Conservation (phyloP, 495 filamentous ascomycete genomes). For the Penicillium cosmopolitanum region DNA sequence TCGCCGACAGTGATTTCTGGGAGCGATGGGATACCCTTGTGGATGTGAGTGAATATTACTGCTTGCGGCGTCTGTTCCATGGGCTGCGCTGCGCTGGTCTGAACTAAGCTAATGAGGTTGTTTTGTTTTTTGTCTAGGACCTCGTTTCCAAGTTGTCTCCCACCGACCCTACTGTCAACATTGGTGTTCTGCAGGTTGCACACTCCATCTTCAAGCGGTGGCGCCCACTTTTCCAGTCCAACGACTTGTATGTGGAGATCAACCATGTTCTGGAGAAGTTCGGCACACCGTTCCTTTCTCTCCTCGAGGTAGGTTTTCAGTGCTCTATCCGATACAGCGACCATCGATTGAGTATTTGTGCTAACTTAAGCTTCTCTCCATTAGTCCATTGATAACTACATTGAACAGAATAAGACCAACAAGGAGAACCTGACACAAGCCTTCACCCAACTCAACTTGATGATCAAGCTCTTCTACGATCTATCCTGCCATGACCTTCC, state of each 20-base stretch:
- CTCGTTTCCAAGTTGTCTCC: conserved; percentile 83
- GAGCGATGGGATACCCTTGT: conserved; percentile 91
- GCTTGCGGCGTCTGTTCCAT: neutral
- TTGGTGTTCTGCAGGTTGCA: conserved; percentile 93
- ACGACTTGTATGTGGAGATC: conserved; percentile 89
- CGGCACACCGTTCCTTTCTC: conserved; percentile 73
- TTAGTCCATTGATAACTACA: conserved; percentile 65
- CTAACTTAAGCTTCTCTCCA: neutral
- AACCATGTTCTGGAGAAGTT: conserved; percentile 90
- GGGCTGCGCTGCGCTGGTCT: neutral
- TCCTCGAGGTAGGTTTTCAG: conserved; percentile 65
- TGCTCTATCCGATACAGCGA: neutral
- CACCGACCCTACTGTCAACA: conserved; percentile 77
- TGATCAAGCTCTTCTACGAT: conserved; percentile 92
- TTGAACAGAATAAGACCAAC: conserved; percentile 75
- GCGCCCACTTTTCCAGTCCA: conserved; percentile 89
- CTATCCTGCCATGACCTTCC: conserved; percentile 95
- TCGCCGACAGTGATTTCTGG: conserved; percentile 98
- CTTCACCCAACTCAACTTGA: conserved; percentile 80
- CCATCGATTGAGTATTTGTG: neutral
- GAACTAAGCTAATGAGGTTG: neutral
- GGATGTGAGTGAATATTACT: conserved; percentile 53
- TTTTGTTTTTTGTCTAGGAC: conserved; percentile 54
- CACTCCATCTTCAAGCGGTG: conserved; percentile 98
- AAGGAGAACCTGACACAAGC: conserved; percentile 70